A percentile compares a stretch with the other conserved stretches of the same genome.
Conservation (phyloP, 2,329 filamentous ascomycete species). For the Pezicula carpinea region DNA sequence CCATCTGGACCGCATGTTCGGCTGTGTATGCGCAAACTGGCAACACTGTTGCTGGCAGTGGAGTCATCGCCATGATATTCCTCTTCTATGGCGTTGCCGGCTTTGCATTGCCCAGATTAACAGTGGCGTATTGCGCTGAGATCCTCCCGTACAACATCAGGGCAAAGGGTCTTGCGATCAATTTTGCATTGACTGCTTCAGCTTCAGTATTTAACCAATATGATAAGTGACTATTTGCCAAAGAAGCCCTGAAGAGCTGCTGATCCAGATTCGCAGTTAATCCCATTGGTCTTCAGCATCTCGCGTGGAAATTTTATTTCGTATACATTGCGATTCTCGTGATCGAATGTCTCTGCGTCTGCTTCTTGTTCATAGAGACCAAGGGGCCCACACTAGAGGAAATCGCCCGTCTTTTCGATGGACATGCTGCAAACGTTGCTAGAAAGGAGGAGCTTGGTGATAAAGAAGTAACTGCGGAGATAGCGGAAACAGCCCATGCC, state of each 20-base stretch:
- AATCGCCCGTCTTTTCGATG: conserved; percentile 23
- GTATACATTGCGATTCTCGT: conserved; percentile 25
- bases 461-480: neutral
- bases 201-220: conserved; percentile 12
- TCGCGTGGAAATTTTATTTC: conserved; percentile 21
- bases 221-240: neutral
- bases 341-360: conserved; percentile 25
- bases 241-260: neutral
- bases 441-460: neutral
- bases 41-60: conserved; percentile 18
- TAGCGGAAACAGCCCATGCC: neutral
- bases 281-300: conserved; percentile 9
- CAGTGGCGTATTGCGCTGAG: conserved; percentile 10
- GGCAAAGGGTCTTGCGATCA: conserved; percentile 9
- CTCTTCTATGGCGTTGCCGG: conserved; percentile 29
- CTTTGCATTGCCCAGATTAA: conserved; percentile 16
- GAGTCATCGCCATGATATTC: conserved; percentile 31
- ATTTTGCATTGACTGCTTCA: conserved; percentile 15
- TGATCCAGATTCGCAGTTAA: conserved; percentile 5
- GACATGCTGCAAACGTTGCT: conserved; percentile 14
- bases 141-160: conserved; percentile 12
- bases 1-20: conserved; percentile 12
- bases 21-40: conserved; percentile 7
- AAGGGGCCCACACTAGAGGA: conserved; percentile 27
- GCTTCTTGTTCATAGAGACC: conserved; percentile 29